Evolutionary conservation across 1,284 basidiomycete genomes (phyloP), one percentile per base, ranked within the genome.

Genomic region (Austroboletus niveus): DNA sequence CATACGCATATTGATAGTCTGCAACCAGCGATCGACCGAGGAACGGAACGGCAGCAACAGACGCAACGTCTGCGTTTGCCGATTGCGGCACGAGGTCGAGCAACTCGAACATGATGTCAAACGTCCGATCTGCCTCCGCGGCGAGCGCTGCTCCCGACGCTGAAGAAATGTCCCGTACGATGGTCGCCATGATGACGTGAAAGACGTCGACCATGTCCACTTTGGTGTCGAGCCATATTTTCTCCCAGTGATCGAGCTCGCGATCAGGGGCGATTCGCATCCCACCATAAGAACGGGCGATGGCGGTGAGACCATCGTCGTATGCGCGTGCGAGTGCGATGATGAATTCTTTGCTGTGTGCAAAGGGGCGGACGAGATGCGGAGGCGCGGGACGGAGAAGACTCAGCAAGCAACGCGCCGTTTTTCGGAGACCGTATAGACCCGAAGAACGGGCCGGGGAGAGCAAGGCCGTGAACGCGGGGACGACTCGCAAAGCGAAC

Each of bases 1-100:
- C 74, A 64, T 88, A 86, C 2, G 81, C 72, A 40, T 82, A 74
- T 52, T 89, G 82, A 64, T 89, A 89, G 61, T 90, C 88, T 10
- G 75, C 76, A 14, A 90, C 65, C 24, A 90, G 73, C 12, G 85
- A 64, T 15, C 78, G 79, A 59, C 87, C 78, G 48, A 87, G 75
- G 68, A 86, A 90, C 1, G 87, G 81, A 8, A 74, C 80, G 63
- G 63, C 48, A 12, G 56, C 58, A 12, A 56, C 52, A 22, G 57
- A 54, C 22, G 56, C 48, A 11, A 29, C 24, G 10, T 42, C 27
- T 8, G 48, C 22, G 10, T 40, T 27, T 6, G 49, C 29, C 43
- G 45, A 48, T 24, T 56, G 66, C 3, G 70, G 56, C 1, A 71
- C 68, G 17, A 79, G 55, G 15, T 81, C 78, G 17, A 85, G 69